A percentile compares a stretch with the other conserved stretches of the same genome.
These are phyloP conservation scores for Coffea eugenioides DNA, from an alignment of 257 asterid species.

Conservation along the genomic window DNA sequence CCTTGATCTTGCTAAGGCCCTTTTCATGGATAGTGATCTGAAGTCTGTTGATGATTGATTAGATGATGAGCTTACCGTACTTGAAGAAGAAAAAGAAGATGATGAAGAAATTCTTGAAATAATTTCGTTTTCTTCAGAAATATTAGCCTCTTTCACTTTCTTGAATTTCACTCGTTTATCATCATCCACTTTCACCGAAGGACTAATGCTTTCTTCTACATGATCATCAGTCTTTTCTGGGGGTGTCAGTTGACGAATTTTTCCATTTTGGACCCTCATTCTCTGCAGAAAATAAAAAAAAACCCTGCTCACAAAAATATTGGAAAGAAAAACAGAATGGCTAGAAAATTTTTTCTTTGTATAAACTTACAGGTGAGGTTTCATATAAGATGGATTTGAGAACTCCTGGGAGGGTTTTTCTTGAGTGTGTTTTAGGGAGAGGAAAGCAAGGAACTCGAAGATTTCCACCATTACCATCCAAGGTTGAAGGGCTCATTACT, in stretches of 20 bases:
- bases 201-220: neutral
- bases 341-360: neutral
- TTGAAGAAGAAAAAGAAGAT: slow-evolving; percentile 1
- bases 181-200: neutral
- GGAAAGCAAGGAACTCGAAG: neutral
- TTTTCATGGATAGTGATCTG: neutral
- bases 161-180: neutral
- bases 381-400: slow-evolving; percentile 7
- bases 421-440: neutral
- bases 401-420: slow-evolving; percentile 13
- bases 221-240: neutral
- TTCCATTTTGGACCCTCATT: neutral
- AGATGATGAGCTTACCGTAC: neutral
- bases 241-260: neutral
- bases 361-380: slow-evolving; percentile 12
- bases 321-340: neutral
- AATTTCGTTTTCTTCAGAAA: neutral
- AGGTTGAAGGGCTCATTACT: neutral
- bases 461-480: neutral
- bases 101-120: neutral
- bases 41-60: neutral
- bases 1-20: slow-evolving; percentile 9
- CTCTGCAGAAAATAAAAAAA: slow-evolving; percentile 2
- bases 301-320: neutral
- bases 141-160: neutral